Percentiles rank a stretch among this genome's conserved stretches.
Evolutionary conservation across 805 yeast species (phyloP).

Genomic region (Tanozyma kutaoensis): DNA sequence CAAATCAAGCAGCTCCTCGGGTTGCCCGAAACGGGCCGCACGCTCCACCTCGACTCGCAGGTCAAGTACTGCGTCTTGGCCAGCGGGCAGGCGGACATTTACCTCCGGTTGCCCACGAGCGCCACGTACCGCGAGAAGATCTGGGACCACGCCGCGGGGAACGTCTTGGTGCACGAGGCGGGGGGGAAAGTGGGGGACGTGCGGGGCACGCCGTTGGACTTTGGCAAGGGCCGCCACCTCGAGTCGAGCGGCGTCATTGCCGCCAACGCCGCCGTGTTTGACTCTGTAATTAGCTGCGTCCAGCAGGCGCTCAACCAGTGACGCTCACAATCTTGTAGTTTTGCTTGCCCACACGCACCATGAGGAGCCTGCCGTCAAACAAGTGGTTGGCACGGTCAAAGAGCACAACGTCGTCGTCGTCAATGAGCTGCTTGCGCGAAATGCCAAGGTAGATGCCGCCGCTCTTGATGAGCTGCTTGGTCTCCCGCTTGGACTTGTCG

Average conservation of each 20-base stretch:
- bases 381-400: conserved; percentile 33
- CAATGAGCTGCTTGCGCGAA: conserved; percentile 35
- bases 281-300: conserved; percentile 21
- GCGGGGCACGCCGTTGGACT: conserved; percentile 59
- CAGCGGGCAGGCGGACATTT: conserved; percentile 85
- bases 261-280: conserved; percentile 39
- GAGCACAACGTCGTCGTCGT: conserved; percentile 35
- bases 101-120: conserved; percentile 75
- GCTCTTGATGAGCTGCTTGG: conserved; percentile 44
- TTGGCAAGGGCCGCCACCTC: conserved; percentile 75
- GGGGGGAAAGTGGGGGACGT: conserved; percentile 89
- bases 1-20: conserved; percentile 52
- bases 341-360: conserved; percentile 66
- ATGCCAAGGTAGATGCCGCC: conserved; percentile 70
- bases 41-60: conserved; percentile 85
- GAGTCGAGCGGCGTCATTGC: conserved; percentile 91
- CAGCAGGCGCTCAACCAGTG: conserved; percentile 1
- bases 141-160: conserved; percentile 99
- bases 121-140: conserved; percentile 78
- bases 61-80: conserved; percentile 90
- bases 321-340: conserved; percentile 37
- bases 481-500: conserved; percentile 41
- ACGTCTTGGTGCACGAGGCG: conserved; percentile 72
- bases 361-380: conserved; percentile 45
- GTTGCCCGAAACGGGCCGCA: conserved; percentile 37